Evolutionary conservation across 495 filamentous ascomycete genomes (phyloP).

Genomic region (Xylaria nigripes): DNA sequence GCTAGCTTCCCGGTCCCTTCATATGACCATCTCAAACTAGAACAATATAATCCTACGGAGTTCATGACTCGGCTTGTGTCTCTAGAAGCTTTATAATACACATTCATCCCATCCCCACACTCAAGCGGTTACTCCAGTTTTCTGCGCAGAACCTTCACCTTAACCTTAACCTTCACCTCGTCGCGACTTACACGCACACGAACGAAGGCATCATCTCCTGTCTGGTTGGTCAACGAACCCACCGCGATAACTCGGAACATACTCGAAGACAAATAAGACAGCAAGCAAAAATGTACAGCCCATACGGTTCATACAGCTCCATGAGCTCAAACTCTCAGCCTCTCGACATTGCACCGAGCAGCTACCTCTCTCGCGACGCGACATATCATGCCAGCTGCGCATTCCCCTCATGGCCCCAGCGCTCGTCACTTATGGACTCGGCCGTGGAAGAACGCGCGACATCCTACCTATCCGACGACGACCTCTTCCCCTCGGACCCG

Average conservation of each 20-base stretch:
- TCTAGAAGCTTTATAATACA: neutral
- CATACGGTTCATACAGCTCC: conserved; percentile 38
- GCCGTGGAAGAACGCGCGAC: conserved; percentile 34
- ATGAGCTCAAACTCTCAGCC: conserved; percentile 37
- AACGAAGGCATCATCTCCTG: neutral
- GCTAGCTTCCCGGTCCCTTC: neutral
- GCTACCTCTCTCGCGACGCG: conserved; percentile 28
- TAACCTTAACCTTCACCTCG: neutral
- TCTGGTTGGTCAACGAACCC: conserved; percentile 3
- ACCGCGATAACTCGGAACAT: conserved; percentile 3
- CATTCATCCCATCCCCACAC: neutral
- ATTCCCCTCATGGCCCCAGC: conserved; percentile 44
- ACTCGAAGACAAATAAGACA: neutral
- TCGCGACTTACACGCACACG: neutral
- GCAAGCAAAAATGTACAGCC: conserved; percentile 34
- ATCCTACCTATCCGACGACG: conserved; percentile 45
- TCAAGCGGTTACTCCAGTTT: neutral
- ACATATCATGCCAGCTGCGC: conserved; percentile 36
- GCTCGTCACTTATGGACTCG: conserved; percentile 35
- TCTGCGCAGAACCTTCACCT: neutral
- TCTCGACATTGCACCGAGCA: conserved; percentile 44
- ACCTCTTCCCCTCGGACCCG: conserved; percentile 33
- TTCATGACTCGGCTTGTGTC: neutral
- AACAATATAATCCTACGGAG: neutral
- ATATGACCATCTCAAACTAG: conserved; percentile 10